A percentile compares a stretch with the other conserved stretches of the same genome.
Conservation (phyloP, 768 basidiomycete species). For the Floccularia luteovirens region DNA sequence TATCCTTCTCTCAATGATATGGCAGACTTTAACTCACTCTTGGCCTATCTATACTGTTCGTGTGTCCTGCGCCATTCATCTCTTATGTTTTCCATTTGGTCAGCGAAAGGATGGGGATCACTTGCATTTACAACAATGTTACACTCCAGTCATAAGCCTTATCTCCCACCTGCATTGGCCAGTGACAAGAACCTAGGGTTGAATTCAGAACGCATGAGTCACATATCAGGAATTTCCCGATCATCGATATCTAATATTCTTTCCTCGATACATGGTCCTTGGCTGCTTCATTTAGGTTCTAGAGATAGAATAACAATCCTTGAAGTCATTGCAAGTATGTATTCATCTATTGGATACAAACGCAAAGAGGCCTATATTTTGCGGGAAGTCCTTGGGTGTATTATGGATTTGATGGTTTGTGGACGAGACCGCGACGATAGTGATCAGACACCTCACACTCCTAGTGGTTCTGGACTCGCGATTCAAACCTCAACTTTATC, state of each 20-base stretch:
- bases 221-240: constrained; percentile 64
- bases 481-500: constrained; percentile 35
- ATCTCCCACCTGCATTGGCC: constrained; percentile 51
- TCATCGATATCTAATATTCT: constrained; percentile 56
- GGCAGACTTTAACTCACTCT: constrained; percentile 51
- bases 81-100: constrained; percentile 74
- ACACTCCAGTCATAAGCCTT: constrained; percentile 51
- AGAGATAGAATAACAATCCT: constrained; percentile 68
- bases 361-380: constrained; percentile 86
- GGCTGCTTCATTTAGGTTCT: constrained; percentile 73
- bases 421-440: constrained; percentile 68
- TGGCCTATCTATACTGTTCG: constrained; percentile 61
- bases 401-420: constrained; percentile 82
- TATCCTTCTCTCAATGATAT: constrained; percentile 45
- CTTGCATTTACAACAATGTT: constrained; percentile 72
- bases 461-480: constrained; percentile 36
- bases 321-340: constrained; percentile 66
- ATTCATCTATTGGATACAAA: constrained; percentile 73
- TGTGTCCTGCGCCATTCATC: constrained; percentile 67
- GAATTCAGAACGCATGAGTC: constrained; percentile 62
- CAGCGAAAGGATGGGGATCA: constrained; percentile 83
- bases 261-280: constrained; percentile 79
- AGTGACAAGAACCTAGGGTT: constrained; percentile 39
- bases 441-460: constrained; percentile 30
- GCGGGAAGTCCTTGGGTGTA: constrained; percentile 77